Base-by-base conservation (phyloP, 768 basidiomycete genomes). In the Xerocomus spinulosus region DNA sequence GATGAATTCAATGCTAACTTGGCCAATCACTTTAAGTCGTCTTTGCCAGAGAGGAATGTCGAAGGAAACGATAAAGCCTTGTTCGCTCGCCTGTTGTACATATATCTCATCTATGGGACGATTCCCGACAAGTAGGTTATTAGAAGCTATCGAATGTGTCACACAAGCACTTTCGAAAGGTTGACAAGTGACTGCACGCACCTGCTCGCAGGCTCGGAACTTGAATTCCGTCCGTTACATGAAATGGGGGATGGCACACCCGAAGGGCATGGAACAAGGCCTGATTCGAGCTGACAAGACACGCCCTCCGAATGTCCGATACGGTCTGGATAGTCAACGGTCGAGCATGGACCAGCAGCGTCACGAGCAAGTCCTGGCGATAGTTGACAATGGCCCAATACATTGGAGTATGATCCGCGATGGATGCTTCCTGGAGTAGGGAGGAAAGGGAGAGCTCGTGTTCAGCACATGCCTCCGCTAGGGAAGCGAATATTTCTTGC, bases 281-380 rank as follows among this genome's bases (percentile, higher is more conserved):
- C 36, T 68, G 65, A 32, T 68, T 60, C 8, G 60, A 58, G 33
- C 42, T 52, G 9, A 56, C 48, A 12, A 87, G 70, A 57, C 87
- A 90, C 1, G 84, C 86, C 3, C 76, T 71, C 7, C 85, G 78
- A 35, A 87, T 71, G 21, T 90, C 87, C 5, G 74, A 74, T 9
- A 81, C 69, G 1, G 82, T 79, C 23, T 48, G 55, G 3, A 57
- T 28, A 3, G 63, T 56, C 9, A 79, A 55, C 7, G 76, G 75
- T 0, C 72, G 41, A 0, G 83, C 75, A 49, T 78, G 71, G 1
- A 73, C 69, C 47, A 88, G 66, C 10, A 87, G 64, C 0, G 76
- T 74, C 18, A 80, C 64, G 2, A 85, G 61, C 24, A 77, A 54
- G 30, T 68, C 50, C n/a, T 56, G 15, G 23, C 56, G 55, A 25